Conservation (phyloP, 768 basidiomycete genomes). For the Kwoniella pini region DNA sequence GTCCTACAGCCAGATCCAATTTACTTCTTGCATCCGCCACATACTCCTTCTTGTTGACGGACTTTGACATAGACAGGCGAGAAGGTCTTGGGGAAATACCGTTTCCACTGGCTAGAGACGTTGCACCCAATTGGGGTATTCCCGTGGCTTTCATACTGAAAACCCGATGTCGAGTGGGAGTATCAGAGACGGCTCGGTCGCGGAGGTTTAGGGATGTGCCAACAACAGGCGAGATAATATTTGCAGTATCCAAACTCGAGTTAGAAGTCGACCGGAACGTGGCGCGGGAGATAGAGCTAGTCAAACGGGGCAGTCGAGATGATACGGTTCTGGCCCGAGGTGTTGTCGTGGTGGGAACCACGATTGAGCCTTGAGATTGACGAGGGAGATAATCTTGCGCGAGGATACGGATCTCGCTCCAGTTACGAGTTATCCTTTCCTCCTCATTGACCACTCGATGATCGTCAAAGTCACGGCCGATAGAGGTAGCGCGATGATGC, state of each 20-base stretch:
- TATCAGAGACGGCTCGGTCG: constrained; percentile 10
- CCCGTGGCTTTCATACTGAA: background rate
- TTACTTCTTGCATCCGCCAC: constrained; percentile 86
- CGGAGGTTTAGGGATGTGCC: background rate
- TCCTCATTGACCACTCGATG: too few relatives aligned
- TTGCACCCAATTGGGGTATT: background rate
- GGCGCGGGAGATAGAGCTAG: constrained; percentile 8
- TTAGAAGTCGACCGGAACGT: constrained; percentile 18
- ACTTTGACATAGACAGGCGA: constrained; percentile 63
- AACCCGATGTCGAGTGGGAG: constrained; percentile 11
- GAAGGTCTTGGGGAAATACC: constrained; percentile 3
- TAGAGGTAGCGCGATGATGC: background rate
- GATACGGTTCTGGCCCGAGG: constrained; percentile 14
- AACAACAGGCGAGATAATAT: background rate
- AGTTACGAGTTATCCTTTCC: too few relatives aligned
- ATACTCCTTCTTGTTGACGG: constrained; percentile 63
- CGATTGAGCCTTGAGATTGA: too few relatives aligned
- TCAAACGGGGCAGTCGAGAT: constrained; percentile 58
- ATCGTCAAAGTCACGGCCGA: too few relatives aligned
- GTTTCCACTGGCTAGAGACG: background rate
- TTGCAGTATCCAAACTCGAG: constrained; percentile 50
- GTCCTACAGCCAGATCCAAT: constrained; percentile 87
- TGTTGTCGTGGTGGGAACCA: too few relatives aligned
- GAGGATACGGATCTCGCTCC: too few relatives aligned
- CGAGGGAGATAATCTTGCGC: too few relatives aligned